These are phyloP conservation scores for Cardamine chenopodiifolia DNA, from an alignment of 345 rosid species.

Conservation along the genomic window DNA sequence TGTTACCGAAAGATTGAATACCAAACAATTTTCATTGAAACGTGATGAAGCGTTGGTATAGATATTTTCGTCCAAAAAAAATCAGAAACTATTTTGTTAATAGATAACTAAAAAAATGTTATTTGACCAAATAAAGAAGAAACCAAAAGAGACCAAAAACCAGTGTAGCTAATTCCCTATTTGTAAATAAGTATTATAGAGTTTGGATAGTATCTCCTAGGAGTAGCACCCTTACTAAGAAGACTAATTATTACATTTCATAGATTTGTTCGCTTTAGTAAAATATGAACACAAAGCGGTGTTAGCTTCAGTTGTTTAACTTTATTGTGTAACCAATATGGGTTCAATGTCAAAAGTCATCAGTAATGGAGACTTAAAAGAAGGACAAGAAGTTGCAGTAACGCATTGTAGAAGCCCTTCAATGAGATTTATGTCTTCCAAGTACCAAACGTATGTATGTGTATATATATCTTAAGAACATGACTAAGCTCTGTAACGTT, in stretches of 20 bases:
- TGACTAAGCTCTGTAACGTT: slow-evolving; percentile 20
- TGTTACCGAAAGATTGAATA: no score
- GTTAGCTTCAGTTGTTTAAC: slow-evolving; percentile 32
- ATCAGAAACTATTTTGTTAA: not conserved
- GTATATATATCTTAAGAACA: not conserved
- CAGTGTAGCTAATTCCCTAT: no score
- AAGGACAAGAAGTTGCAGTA: slow-evolving; percentile 28
- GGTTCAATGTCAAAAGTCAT: slow-evolving; percentile 31
- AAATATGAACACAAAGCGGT: slow-evolving; percentile 30
- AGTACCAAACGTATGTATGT: slow-evolving; percentile 5
- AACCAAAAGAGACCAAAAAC: no score
- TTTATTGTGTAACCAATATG: slow-evolving; percentile 9
- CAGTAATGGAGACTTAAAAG: slow-evolving; percentile 17
- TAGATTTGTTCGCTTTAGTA: not conserved
- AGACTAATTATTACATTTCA: not conserved
- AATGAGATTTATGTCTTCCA: slow-evolving; percentile 24
- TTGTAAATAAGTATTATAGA: not conserved
- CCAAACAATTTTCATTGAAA: no score
- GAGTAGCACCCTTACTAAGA: not conserved
- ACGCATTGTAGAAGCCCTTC: slow-evolving; percentile 11
- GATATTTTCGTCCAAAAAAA: not conserved
- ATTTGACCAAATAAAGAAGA: not conserved
- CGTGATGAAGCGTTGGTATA: not conserved
- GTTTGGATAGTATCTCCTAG: not conserved
- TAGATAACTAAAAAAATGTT: not conserved